A percentile compares a stretch with the other conserved stretches of the same genome.
Evolutionary conservation across 768 basidiomycete species (phyloP).

Genomic region (Mycena sanguinolenta): DNA sequence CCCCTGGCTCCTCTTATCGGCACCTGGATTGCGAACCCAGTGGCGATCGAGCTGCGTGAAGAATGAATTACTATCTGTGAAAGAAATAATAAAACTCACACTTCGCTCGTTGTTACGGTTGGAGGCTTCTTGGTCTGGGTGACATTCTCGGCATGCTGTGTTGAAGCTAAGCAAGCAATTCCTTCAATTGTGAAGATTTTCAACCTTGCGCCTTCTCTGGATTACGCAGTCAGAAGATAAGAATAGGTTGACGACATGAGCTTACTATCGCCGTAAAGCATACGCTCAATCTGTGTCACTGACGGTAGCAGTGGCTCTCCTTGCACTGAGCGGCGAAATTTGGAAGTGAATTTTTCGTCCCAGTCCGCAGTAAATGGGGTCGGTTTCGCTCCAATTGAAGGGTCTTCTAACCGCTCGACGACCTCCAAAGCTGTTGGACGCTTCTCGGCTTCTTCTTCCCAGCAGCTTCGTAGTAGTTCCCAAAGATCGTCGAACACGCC

Average conservation of each 20-base stretch:
- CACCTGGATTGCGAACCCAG: not conserved
- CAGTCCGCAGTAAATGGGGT: conserved; percentile 6
- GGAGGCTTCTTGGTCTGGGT: not conserved
- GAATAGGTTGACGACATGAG: too few relatives aligned
- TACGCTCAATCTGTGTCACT: too few relatives aligned
- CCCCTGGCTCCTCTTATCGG: not conserved
- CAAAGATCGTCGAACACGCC: conserved; percentile 6
- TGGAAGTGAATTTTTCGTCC: conserved; percentile 27
- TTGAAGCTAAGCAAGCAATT: not conserved
- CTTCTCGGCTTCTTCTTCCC: not conserved
- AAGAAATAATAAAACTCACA: not conserved
- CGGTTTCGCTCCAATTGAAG: conserved; percentile 15
- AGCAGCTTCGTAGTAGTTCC: conserved; percentile 10
- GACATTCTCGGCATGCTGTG: not conserved
- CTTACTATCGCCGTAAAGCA: too few relatives aligned
- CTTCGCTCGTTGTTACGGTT: not conserved
- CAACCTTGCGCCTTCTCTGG: not conserved
- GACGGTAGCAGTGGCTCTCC: too few relatives aligned
- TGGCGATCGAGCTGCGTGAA: not conserved
- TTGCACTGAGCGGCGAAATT: too few relatives aligned
- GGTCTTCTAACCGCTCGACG: not conserved
- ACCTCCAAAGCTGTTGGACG: conserved; percentile 10
- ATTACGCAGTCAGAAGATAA: conserved; percentile 8
- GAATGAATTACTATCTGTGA: not conserved
- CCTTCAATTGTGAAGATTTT: too few relatives aligned